Base-by-base conservation (phyloP, 192 early-diverging fungal species). In the Entomortierella beljakovae region DNA sequence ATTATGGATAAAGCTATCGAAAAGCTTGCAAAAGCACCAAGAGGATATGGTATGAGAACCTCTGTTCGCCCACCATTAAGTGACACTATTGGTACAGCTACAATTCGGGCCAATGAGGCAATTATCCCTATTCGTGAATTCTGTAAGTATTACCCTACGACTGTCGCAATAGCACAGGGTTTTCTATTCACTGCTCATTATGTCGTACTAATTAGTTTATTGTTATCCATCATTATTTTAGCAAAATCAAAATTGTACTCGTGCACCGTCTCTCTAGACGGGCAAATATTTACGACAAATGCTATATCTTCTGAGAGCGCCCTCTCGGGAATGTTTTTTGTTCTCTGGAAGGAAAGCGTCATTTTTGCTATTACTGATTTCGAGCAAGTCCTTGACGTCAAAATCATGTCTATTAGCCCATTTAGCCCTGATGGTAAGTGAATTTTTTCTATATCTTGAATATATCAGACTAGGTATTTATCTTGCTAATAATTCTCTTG, bases 61-160 rank as follows among this genome's bases (percentile, higher is more conserved):
- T 77, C 74, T 2, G 64, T 77, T 31, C 74, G 74, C 26, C 74
- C 74, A 8, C 55, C 74, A 6, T 29, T 77, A 11, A 29, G 43
- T 37, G 66, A 77, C 32, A 77, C 74, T 2, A 53, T 77, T 13
- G 74, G 74, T 1, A 77, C 74, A 1, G 64, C 69, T 59, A 77
- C 74, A 0, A 77, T 77, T 29, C 35, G 74, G 0, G 32, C 64
- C 0, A 54, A 69, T 26, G 74, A 77, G 25, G 74, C 42, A 0
- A 29, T 52, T 16, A 68, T 77, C 13, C 48, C 74, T 1, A 69
- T 65, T 23, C 58, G 43, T 38, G 66, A 77, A 29, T 77, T 69
- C 40, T 65, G 74, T 76, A 76, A 29, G 3, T 56, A 3, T 15
- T n/a, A 65, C 28, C 25, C 37, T n/a, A n/a, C n/a, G n/a, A n/a